Evolutionary conservation across 345 rosid species (phyloP).

Genomic region (Moricandia arvensis): DNA sequence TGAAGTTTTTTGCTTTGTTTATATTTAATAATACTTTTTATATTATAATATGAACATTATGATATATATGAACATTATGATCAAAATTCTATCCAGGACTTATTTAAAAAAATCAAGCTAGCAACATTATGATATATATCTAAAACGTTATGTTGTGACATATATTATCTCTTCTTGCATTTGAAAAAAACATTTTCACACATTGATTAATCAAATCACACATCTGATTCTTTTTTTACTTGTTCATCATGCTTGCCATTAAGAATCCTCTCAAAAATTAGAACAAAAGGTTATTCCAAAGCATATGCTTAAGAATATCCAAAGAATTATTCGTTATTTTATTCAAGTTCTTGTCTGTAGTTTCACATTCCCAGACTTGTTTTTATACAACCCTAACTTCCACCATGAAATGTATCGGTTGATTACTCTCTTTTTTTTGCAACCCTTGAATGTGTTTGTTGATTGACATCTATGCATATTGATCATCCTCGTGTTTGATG

Average conservation of each 20-base stretch:
- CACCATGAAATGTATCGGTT: not conserved
- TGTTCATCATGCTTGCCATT: constrained; percentile 28
- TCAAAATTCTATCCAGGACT: not conserved
- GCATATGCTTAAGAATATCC: constrained; percentile 39
- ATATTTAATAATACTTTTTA: too few species aligned
- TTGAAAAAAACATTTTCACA: constrained; percentile 13
- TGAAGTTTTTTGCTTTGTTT: too few species aligned
- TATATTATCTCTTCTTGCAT: constrained; percentile 2
- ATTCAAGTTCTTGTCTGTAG: constrained; percentile 25
- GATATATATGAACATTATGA: too few species aligned
- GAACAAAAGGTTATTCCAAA: constrained; percentile 35
- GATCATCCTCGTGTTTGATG: constrained; percentile 24
- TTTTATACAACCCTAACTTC: constrained; percentile 25
- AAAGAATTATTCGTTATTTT: constrained; percentile 28
- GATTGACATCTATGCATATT: constrained; percentile 32
- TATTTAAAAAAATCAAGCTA: not conserved
- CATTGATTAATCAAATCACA: constrained; percentile 3
- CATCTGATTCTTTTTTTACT: not conserved
- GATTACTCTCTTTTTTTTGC: constrained; percentile 20
- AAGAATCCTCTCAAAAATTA: not conserved
- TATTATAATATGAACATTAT: too few species aligned
- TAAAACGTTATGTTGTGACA: not conserved
- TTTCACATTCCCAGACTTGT: constrained; percentile 10
- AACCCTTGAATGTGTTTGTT: constrained; percentile 37
- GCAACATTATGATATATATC: not conserved